Percentiles rank a stretch among this genome's conserved stretches.
Evolutionary conservation across 2,329 filamentous ascomycete species (phyloP).

Genomic region (Xylariaceae sp.): DNA sequence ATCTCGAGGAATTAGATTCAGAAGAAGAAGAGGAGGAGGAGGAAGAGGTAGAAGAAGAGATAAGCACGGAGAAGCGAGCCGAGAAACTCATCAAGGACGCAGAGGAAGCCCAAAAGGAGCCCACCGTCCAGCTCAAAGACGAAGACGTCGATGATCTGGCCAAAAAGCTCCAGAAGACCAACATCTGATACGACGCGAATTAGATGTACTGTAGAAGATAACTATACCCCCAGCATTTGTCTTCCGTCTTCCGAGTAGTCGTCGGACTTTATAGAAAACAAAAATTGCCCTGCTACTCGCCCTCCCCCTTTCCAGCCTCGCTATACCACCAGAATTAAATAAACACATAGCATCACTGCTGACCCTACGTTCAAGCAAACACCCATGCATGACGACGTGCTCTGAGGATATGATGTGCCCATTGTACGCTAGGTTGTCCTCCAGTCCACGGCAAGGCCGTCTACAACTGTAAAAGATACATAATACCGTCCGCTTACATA

Average conservation of each 20-base stretch:
- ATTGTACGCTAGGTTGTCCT: constrained; percentile 9
- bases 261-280: no score
- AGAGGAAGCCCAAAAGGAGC: constrained; percentile 68
- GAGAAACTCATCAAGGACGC: constrained; percentile 68
- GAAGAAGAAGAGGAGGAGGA: constrained; percentile 67
- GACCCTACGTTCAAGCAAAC: no score
- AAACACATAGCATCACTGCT: no score
- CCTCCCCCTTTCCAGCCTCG: no score
- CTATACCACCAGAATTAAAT: no score
- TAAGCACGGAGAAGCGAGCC: constrained; percentile 58
- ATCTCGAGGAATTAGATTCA: constrained; percentile 72
- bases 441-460: constrained; percentile 9
- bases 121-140: constrained; percentile 66
- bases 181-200: constrained; percentile 38
- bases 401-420: constrained; percentile 6
- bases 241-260: no score
- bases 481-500: constrained; percentile 12
- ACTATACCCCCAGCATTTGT: constrained; percentile 7
- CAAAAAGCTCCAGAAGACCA: constrained; percentile 68
- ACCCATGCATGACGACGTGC: background rate
- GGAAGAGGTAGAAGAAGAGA: constrained; percentile 63
- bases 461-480: constrained; percentile 20
- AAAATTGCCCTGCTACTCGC: no score
- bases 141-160: constrained; percentile 79
- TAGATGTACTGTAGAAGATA: constrained; percentile 13